phyloP scores from a whole-genome alignment of 2,329 filamentous ascomycete species.

The Paecilomyces dactylethromorphus region DNA sequence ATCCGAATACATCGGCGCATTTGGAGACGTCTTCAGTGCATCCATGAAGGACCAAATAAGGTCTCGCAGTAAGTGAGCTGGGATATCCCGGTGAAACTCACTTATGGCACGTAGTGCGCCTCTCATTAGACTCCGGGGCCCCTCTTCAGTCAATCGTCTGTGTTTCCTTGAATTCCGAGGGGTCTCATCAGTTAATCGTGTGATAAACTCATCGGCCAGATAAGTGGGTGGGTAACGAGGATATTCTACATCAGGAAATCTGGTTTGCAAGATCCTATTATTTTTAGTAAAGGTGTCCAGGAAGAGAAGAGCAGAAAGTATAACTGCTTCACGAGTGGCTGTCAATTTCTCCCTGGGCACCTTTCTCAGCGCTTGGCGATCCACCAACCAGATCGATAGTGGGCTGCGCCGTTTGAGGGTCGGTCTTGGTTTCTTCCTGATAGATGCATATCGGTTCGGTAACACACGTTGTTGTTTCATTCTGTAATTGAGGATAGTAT shows the following conservation, averaged over 20 bases:
- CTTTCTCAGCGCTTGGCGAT: neutral
- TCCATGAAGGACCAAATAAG: slow-evolving; percentile 4
- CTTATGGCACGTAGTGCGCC: slow-evolving; percentile 3
- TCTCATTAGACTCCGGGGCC: neutral
- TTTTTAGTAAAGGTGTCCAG: slow-evolving; percentile 6
- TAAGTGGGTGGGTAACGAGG: slow-evolving; percentile 9
- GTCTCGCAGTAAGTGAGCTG: slow-evolving; percentile 6
- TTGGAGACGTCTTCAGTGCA: neutral
- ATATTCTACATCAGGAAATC: neutral
- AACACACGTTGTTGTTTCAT: neutral
- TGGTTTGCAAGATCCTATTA: slow-evolving; percentile 1
- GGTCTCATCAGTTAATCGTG: neutral
- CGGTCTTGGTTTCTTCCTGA: neutral
- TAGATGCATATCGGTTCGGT: neutral
- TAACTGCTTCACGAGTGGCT: slow-evolving; percentile 5
- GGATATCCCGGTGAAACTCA: slow-evolving; percentile 1
- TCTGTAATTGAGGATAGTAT: neutral
- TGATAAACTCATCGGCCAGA: slow-evolving; percentile 8
- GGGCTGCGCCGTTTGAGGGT: neutral
- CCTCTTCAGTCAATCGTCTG: neutral
- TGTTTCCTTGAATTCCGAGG: neutral
- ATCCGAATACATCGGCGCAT: neutral
- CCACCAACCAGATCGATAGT: neutral
- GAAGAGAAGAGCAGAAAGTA: slow-evolving; percentile 11
- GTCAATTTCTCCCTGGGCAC: neutral